Percentiles rank a stretch among this genome's conserved stretches.
Conservation (phyloP, 2,329 filamentous ascomycete species). For the Alternaria sp. region DNA sequence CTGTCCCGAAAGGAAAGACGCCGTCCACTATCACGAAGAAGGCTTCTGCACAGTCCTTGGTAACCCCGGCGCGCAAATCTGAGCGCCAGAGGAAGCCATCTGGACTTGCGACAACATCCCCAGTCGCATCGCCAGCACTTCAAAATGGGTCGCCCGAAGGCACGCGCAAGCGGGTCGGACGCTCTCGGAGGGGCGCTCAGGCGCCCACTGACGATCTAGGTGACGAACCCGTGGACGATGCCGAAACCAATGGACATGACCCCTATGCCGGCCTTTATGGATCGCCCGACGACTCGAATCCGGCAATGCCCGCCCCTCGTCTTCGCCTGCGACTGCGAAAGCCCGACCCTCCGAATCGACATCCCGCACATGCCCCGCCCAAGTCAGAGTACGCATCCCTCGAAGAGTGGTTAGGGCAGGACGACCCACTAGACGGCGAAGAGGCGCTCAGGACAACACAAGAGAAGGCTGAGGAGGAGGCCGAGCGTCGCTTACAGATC, state of each 20-base stretch:
- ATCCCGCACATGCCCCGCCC: conserved; percentile 61
- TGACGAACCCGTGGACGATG: conserved; percentile 21
- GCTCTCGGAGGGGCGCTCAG: conserved; percentile 33
- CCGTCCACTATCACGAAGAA: conserved; percentile 32
- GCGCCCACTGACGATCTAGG: conserved; percentile 24
- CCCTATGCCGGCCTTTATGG: conserved; percentile 33
- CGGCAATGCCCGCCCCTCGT: conserved; percentile 38
- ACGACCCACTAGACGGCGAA: conserved; percentile 58
- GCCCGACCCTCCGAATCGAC: conserved; percentile 60
- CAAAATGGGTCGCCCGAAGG: conserved; percentile 29
- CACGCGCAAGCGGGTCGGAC: conserved; percentile 32
- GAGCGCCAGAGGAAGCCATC: conserved; percentile 42
- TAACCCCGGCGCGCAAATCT: conserved; percentile 45
- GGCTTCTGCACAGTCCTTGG: conserved; percentile 28
- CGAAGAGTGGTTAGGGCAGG: conserved; percentile 70
- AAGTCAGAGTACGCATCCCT: conserved; percentile 61
- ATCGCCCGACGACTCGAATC: conserved; percentile 31
- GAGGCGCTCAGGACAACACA: conserved; percentile 47
- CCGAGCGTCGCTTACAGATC: conserved; percentile 72
- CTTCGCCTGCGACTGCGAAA: conserved; percentile 62
- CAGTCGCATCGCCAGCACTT: conserved; percentile 29
- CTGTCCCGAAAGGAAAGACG: conserved; percentile 29
- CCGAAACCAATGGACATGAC: conserved; percentile 28
- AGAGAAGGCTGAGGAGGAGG: conserved; percentile 65
- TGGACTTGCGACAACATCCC: conserved; percentile 23